Evolutionary conservation across 495 filamentous ascomycete species (phyloP).

Genomic region (Penicillium lividum): DNA sequence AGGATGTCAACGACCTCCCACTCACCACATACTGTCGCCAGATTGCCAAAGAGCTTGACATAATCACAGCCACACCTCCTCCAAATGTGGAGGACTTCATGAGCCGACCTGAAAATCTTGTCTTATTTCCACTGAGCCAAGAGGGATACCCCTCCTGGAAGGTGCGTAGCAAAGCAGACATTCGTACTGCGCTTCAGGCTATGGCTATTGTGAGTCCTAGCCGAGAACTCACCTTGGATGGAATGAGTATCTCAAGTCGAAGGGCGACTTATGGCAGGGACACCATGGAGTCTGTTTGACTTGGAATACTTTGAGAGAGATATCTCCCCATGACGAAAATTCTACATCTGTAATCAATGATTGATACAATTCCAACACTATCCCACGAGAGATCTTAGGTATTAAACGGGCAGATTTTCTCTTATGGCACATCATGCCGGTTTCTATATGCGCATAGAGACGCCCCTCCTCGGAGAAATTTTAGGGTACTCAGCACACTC

Average conservation of each 20-base stretch:
- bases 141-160: slow-evolving; percentile 62
- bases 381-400: no score
- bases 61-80: slow-evolving; percentile 62
- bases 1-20: slow-evolving; percentile 84
- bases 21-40: slow-evolving; percentile 75
- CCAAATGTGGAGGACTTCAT: slow-evolving; percentile 60
- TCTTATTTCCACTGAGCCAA: slow-evolving; percentile 67
- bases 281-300: neutral
- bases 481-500: no score
- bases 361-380: no score
- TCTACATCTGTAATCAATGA: no score
- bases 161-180: slow-evolving; percentile 58
- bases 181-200: slow-evolving; percentile 52
- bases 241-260: neutral
- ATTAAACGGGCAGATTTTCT: no score
- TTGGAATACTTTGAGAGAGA: neutral
- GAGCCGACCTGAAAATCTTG: slow-evolving; percentile 56
- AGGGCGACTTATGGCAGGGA: neutral
- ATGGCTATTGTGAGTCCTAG: slow-evolving; percentile 41
- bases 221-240: neutral
- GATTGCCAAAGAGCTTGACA: slow-evolving; percentile 70
- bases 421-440: no score
- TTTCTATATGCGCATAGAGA: no score
- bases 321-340: neutral
- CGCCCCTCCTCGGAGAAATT: no score